Percentiles rank a stretch among this genome's conserved stretches.
Conservation (phyloP, 2,329 filamentous ascomycete genomes). For the Graphilbum fragrans region DNA sequence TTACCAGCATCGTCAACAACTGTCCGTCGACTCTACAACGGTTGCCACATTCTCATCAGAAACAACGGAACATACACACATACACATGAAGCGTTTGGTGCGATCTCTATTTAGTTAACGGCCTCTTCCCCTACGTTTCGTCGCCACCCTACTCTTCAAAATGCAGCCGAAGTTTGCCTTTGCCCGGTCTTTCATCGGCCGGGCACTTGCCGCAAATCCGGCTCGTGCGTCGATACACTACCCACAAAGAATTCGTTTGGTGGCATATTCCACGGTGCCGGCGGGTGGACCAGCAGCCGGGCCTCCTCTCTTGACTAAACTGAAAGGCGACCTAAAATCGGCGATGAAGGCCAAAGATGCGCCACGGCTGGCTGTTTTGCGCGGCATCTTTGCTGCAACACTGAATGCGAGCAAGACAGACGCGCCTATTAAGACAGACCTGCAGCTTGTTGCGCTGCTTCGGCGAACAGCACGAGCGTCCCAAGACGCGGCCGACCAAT, state of each 20-base stretch:
- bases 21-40: too few relatives aligned
- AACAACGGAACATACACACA: too few relatives aligned
- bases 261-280: not conserved
- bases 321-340: conserved; percentile 50
- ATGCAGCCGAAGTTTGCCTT: too few relatives aligned
- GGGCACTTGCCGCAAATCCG: too few relatives aligned
- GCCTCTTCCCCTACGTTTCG: too few relatives aligned
- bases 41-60: too few relatives aligned
- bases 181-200: too few relatives aligned
- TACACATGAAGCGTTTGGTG: too few relatives aligned
- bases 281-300: conserved; percentile 8
- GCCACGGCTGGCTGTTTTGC: conserved; percentile 55
- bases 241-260: not conserved
- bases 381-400: conserved; percentile 54
- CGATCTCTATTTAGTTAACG: too few relatives aligned
- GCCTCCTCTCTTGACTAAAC: conserved; percentile 37
- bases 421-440: conserved; percentile 57
- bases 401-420: conserved; percentile 66
- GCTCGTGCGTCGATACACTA: too few relatives aligned
- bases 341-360: conserved; percentile 55
- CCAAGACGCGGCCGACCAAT: conserved; percentile 50
- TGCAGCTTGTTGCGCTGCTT: conserved; percentile 55
- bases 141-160: too few relatives aligned
- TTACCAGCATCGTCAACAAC: too few relatives aligned
- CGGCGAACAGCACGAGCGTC: conserved; percentile 48